phyloP scores from a whole-genome alignment of 208 protist genomes.

The Crithidia bombi region DNA sequence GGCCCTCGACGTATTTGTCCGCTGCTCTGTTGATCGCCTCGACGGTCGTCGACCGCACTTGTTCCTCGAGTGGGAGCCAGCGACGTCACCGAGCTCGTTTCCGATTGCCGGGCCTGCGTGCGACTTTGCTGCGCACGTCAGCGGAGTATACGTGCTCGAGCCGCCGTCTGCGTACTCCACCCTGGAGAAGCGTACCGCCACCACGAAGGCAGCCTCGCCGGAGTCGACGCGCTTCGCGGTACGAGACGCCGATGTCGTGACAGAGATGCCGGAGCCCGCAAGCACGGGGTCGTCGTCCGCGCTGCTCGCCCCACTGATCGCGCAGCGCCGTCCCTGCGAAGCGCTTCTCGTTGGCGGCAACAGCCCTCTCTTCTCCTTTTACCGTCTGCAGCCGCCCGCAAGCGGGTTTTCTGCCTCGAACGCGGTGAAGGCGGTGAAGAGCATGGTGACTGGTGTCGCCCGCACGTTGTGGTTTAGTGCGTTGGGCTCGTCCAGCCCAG shows the following conservation, averaged over 20 bases:
- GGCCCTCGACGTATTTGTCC: conserved; percentile 64
- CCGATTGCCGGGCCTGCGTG: conserved; percentile 68
- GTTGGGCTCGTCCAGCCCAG: conserved; percentile 6
- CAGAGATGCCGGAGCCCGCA: conserved; percentile 8
- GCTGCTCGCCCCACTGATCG: conserved; percentile 20
- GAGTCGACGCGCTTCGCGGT: conserved; percentile 20
- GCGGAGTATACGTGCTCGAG: conserved; percentile 42
- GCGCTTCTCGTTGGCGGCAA: conserved; percentile 60
- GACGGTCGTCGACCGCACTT: conserved; percentile 71
- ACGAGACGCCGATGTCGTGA: conserved; percentile 29
- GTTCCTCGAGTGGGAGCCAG: conserved; percentile 59
- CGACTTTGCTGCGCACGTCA: conserved; percentile 54
- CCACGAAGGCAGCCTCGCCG: conserved; percentile 13
- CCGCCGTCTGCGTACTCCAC: conserved; percentile 37
- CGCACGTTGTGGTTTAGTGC: conserved; percentile 48
- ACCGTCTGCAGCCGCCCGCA: conserved; percentile 48
- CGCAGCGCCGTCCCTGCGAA: conserved; percentile 17
- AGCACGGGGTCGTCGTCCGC: conserved; percentile 4
- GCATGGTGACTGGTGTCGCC: conserved; percentile 50
- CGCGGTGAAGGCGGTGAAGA: conserved; percentile 57
- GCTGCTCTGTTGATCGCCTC: conserved; percentile 37
- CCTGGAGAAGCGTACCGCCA: conserved; percentile 41
- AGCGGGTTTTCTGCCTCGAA: conserved; percentile 45
- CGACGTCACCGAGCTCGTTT: conserved; percentile 49
- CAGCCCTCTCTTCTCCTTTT: conserved; percentile 55